A percentile compares a stretch with the other conserved stretches of the same genome.
These are phyloP conservation scores for Tinospora cordifolia DNA, from an alignment of 164 flowering plant genomes.

Conservation along the genomic window DNA sequence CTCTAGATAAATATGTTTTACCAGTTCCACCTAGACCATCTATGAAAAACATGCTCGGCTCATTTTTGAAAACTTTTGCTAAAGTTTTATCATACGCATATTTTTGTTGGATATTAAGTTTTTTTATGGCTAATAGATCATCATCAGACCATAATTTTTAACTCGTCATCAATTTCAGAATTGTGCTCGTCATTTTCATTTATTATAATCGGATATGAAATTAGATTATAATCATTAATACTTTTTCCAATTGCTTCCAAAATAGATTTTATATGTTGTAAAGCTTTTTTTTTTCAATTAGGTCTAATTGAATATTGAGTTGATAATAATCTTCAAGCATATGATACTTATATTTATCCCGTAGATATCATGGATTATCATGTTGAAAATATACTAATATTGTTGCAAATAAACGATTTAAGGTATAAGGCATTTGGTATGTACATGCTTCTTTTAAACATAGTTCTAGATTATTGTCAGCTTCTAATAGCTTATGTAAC, in stretches of 20 bases:
- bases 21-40: conserved; percentile 2
- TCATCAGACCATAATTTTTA: not conserved
- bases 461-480: not conserved
- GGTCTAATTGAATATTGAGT: too few relatives aligned
- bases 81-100: not conserved
- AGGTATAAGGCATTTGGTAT: not conserved
- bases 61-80: not conserved
- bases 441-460: not conserved
- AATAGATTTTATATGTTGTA: not conserved
- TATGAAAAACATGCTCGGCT: not conserved
- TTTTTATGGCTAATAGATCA: not conserved
- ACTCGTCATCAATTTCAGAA: not conserved
- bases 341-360: too few relatives aligned
- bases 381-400: not conserved
- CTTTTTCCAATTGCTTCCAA: not conserved
- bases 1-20: not conserved
- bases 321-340: too few relatives aligned
- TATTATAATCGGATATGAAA: not conserved
- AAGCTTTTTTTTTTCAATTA: not conserved
- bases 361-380: too few relatives aligned
- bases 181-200: not conserved
- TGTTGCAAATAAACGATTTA: not conserved
- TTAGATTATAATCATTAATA: not conserved
- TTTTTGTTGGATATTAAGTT: not conserved
- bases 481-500: not conserved